Evolutionary conservation across 768 basidiomycete species (phyloP).

Genomic region (Suillus subluteus): DNA sequence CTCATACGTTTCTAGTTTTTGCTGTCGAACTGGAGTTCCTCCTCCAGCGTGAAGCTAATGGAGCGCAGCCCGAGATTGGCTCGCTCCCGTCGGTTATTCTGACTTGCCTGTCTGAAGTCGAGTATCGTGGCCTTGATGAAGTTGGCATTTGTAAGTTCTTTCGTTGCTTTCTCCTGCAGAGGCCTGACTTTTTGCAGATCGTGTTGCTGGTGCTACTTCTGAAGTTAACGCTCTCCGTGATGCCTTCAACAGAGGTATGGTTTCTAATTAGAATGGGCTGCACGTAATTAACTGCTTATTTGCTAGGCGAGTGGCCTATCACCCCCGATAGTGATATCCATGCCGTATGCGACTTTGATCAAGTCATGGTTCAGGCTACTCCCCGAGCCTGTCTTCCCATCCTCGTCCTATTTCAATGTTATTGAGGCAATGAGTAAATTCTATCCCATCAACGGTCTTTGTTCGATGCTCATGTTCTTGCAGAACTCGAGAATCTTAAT

Average conservation of each 20-base stretch:
- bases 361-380: conserved; percentile 87
- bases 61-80: conserved; percentile 53
- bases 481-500: conserved; percentile 74
- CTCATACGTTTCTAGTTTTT: conserved; percentile 52
- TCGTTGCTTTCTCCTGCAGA: not conserved
- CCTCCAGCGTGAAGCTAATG: conserved; percentile 63
- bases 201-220: conserved; percentile 75
- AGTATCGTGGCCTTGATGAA: conserved; percentile 75
- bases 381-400: conserved; percentile 79
- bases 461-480: conserved; percentile 15
- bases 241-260: conserved; percentile 70
- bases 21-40: conserved; percentile 76
- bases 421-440: conserved; percentile 73
- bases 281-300: not conserved
- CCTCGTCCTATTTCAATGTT: conserved; percentile 65
- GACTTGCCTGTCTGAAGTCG: conserved; percentile 70
- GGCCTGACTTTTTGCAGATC: conserved; percentile 50
- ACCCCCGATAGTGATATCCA: conserved; percentile 70
- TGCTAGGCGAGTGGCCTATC: conserved; percentile 61
- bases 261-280: not conserved
- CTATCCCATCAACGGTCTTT: conserved; percentile 3
- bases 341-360: conserved; percentile 79
- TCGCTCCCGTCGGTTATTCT: conserved; percentile 69
- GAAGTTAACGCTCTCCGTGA: conserved; percentile 74
- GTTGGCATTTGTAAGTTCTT: conserved; percentile 76